A percentile compares a stretch with the other conserved stretches of the same genome.
These are phyloP conservation scores for Phytophthora chlamydospora DNA, from an alignment of 352 stramenopile species.

Conservation along the genomic window DNA sequence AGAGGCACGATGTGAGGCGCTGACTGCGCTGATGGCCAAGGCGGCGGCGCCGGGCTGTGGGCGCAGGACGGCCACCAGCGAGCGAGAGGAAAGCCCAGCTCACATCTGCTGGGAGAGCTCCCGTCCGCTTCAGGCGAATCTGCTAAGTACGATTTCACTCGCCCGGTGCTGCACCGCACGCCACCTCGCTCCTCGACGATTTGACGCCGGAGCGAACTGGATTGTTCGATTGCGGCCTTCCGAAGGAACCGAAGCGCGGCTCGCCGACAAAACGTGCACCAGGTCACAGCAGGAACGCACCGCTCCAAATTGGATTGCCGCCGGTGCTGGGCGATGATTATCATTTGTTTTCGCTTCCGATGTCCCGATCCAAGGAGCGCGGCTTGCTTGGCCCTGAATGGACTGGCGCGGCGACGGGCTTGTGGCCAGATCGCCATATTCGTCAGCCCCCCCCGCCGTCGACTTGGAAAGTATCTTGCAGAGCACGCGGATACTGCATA, in stretches of 20 bases:
- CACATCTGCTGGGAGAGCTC: conserved; percentile 16
- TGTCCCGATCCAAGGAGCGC: too few species aligned
- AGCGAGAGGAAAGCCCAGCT: too few species aligned
- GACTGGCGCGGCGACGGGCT: too few species aligned
- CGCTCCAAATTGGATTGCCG: too few species aligned
- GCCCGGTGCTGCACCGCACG: conserved; percentile 12
- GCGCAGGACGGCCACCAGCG: too few species aligned
- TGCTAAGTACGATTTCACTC: not conserved
- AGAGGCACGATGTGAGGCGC: conserved; percentile 24
- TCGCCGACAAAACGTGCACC: conserved; percentile 15
- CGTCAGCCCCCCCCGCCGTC: too few species aligned
- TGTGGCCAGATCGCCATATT: too few species aligned
- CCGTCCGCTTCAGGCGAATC: conserved; percentile 7
- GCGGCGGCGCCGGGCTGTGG: conserved; percentile 1
- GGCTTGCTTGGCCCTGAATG: too few species aligned
- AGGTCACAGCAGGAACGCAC: not conserved
- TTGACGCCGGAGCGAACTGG: conserved; percentile 39
- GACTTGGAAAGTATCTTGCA: too few species aligned
- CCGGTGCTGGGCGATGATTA: too few species aligned
- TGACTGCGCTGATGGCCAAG: not conserved
- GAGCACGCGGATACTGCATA: too few species aligned
- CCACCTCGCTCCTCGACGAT: conserved; percentile 39
- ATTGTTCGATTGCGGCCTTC: conserved; percentile 47
- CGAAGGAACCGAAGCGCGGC: conserved; percentile 14
- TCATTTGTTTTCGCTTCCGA: too few species aligned